Percentiles rank a stretch among this genome's conserved stretches.
These are phyloP conservation scores for Cercospora nicotianae DNA, from an alignment of 2,329 filamentous ascomycete genomes.

Conservation along the genomic window DNA sequence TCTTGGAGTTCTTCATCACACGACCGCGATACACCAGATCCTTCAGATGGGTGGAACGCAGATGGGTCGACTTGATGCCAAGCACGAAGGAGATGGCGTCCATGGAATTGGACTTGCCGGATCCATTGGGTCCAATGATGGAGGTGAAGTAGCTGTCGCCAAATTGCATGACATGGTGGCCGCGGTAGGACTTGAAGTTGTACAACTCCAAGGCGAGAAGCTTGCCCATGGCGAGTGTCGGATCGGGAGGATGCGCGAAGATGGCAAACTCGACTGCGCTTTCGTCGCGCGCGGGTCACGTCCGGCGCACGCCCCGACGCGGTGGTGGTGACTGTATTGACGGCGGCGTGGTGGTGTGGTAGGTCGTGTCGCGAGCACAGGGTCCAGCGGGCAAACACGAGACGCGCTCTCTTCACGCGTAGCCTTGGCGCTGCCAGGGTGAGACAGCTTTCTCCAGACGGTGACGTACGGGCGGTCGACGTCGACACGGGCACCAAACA, in stretches of 20 bases:
- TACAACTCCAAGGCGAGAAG: conserved; percentile 91
- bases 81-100: conserved; percentile 99
- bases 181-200: conserved; percentile 99
- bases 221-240: conserved; percentile 74
- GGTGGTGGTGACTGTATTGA: neutral
- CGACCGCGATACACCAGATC: conserved; percentile 95
- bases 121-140: conserved; percentile 99
- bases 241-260: neutral
- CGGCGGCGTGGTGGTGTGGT: neutral
- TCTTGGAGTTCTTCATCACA: conserved; percentile 86
- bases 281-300: neutral
- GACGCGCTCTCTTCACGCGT: conserved; percentile 11
- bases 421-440: neutral
- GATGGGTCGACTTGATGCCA: conserved; percentile 96
- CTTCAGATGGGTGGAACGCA: conserved; percentile 88
- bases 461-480: neutral
- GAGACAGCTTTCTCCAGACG: neutral
- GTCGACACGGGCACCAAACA: neutral
- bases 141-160: conserved; percentile 99
- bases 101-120: conserved; percentile 99
- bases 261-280: neutral
- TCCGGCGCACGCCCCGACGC: neutral
- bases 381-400: conserved; percentile 2
- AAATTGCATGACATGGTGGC: conserved; percentile 89
- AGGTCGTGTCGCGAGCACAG: neutral